Conservation (phyloP, 176 grass and related monocot genomes). For the Phragmites australis region DNA sequence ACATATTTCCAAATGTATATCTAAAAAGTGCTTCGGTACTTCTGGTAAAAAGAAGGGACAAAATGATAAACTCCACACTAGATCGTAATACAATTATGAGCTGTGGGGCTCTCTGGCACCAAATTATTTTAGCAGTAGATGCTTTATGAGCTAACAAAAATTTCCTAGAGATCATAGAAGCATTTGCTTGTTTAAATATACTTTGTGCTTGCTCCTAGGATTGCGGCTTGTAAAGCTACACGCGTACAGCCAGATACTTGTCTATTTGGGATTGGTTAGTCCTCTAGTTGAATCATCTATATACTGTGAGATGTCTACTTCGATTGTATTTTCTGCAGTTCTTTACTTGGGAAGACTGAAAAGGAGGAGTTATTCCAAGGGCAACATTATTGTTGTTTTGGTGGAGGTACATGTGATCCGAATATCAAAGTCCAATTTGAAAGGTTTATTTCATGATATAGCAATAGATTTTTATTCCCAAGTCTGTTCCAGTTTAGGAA, state of each 20-base stretch:
- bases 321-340: background rate
- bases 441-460: constrained; percentile 15
- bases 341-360: constrained; percentile 28
- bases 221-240: constrained; percentile 50
- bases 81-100: constrained; percentile 12
- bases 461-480: constrained; percentile 44
- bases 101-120: constrained; percentile 10
- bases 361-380: constrained; percentile 26
- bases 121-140: constrained; percentile 1
- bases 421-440: constrained; percentile 45
- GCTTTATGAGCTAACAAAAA: constrained; percentile 44
- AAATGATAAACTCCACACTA: background rate
- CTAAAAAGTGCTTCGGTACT: constrained; percentile 4
- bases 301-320: constrained; percentile 28
- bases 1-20: background rate
- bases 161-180: constrained; percentile 35
- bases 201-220: constrained; percentile 39
- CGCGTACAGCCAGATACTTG: constrained; percentile 37
- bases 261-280: constrained; percentile 45
- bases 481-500: constrained; percentile 38
- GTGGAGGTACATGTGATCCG: constrained; percentile 48
- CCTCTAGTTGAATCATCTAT: constrained; percentile 32
- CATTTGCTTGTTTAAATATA: constrained; percentile 42
- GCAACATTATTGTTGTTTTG: constrained; percentile 38
- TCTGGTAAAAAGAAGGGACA: background rate